These are phyloP conservation scores for Brassica rapa DNA, from an alignment of 345 rosid genomes.

Conservation along the genomic window DNA sequence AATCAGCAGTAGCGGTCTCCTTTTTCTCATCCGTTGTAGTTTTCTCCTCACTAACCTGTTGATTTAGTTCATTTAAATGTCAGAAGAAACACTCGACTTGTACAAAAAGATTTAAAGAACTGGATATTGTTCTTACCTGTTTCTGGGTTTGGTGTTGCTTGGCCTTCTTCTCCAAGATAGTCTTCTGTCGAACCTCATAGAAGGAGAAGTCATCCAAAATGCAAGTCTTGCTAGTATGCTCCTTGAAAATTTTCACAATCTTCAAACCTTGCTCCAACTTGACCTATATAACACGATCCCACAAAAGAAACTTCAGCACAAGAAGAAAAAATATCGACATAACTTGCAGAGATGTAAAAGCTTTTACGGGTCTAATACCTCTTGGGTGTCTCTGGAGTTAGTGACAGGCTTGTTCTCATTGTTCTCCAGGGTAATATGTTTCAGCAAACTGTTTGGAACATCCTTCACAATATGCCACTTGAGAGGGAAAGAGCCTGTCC, in stretches of 20 bases:
- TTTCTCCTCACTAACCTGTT: conserved; percentile 53
- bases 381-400: conserved; percentile 94
- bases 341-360: background rate
- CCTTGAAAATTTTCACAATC: conserved; percentile 82
- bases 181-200: conserved; percentile 75
- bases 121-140: conserved; percentile 28
- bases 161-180: conserved; percentile 80
- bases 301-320: conserved; percentile 10
- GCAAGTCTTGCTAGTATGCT: conserved; percentile 69
- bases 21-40: conserved; percentile 39
- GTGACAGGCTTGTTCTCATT: conserved; percentile 97
- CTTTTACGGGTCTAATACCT: conserved; percentile 49
- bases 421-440: conserved; percentile 85
- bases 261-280: conserved; percentile 76
- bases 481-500: conserved; percentile 93
- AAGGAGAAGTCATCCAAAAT: conserved; percentile 88
- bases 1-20: conserved; percentile 35
- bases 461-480: conserved; percentile 96
- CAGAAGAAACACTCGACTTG: background rate
- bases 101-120: background rate
- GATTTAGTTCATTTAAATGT: background rate
- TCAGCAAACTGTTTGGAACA: conserved; percentile 88
- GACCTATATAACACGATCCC: conserved; percentile 46
- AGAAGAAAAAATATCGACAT: background rate
- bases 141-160: conserved; percentile 76